A percentile compares a stretch with the other conserved stretches of the same genome.
phyloP scores from a whole-genome alignment of 2,329 filamentous ascomycete species.

The Stromatinia cepivora region DNA sequence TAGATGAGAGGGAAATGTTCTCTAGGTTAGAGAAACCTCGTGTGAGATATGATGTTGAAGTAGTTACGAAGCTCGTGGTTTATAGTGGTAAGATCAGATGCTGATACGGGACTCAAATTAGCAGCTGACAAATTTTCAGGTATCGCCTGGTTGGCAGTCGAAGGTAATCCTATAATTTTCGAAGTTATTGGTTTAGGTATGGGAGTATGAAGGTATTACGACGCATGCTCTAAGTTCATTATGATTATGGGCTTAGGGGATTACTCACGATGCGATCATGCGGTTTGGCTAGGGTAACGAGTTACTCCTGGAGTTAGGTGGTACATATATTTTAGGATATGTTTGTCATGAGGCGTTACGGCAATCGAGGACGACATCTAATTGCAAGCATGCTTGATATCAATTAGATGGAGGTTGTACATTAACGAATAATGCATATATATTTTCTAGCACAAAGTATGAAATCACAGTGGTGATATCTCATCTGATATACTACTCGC shows the following conservation, averaged over 20 bases:
- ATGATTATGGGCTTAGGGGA: neutral
- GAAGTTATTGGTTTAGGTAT: slow-evolving; percentile 46
- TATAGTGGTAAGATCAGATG: slow-evolving; percentile 70
- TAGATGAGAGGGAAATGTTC: slow-evolving; percentile 77
- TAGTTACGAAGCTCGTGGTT: slow-evolving; percentile 93
- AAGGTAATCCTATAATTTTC: slow-evolving; percentile 47
- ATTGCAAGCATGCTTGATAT: neutral
- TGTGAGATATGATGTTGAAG: slow-evolving; percentile 96
- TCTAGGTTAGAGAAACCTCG: slow-evolving; percentile 79
- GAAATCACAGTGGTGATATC: neutral
- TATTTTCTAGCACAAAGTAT: neutral
- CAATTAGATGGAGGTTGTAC: neutral
- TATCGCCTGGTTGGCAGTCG: slow-evolving; percentile 74
- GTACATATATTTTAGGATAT: slow-evolving; percentile 14
- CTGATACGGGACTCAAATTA: slow-evolving; percentile 21
- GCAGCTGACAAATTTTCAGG: slow-evolving; percentile 49
- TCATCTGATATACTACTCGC: neutral
- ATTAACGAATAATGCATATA: neutral
- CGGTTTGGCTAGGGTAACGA: neutral
- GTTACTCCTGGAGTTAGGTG: slow-evolving; percentile 11
- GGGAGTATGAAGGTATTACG: slow-evolving; percentile 27
- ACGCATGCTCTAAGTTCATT: neutral
- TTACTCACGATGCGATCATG: neutral
- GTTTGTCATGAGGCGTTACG: slow-evolving; percentile 20
- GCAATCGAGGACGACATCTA: neutral